Base-by-base conservation (phyloP, 768 basidiomycete species). In the Tephrocybe rancida region DNA sequence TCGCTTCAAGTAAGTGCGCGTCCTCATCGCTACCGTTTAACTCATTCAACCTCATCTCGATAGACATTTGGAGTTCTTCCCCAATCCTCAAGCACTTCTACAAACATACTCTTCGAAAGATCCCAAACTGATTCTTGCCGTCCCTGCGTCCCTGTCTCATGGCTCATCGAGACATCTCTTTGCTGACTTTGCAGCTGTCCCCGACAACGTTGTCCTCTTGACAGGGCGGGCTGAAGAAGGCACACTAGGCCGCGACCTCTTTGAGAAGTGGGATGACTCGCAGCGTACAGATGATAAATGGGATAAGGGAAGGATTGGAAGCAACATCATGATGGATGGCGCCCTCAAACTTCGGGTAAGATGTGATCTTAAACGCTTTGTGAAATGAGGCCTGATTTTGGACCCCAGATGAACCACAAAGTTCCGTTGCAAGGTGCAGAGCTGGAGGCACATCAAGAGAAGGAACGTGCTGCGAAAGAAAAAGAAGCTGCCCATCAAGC, bases 31-130 rank as follows among this genome's bases (percentile, higher is more conserved):
- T 5, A 9, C 38, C 29, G 22, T 7, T 38, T 13, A 22, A 24
- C 0, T 5, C 9, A n/a, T 50, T 43, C 42, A 22, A 38, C 55
- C 44, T 38, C 10, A n/a, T 16, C 52, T 44, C 26, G 29, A 25
- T 44, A 98, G 96, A 61, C 84, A 94, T 67, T 75, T 99, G n/a
- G 91, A 95, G 64, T 92, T 96, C 68, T 98, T 95, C 72, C 77
- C 87, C 3, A 90, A 85, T 56, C 87, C 92, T 8, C 87, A 88
- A 61, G 82, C 89, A 7, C 78, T 98, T 47, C 73, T 89, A 42
- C 84, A 91, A 55, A 86, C 84, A 9, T 90, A 95, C 63, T 91
- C 92, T 0, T 88, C 90, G 2, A 87, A 88, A 58, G 85, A 91
- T 52, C 94, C 97, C 0, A 98, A 98, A 66, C 81, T 98, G 47